phyloP scores from a whole-genome alignment of 2,329 filamentous ascomycete species.

The Myriangium duriaei region DNA sequence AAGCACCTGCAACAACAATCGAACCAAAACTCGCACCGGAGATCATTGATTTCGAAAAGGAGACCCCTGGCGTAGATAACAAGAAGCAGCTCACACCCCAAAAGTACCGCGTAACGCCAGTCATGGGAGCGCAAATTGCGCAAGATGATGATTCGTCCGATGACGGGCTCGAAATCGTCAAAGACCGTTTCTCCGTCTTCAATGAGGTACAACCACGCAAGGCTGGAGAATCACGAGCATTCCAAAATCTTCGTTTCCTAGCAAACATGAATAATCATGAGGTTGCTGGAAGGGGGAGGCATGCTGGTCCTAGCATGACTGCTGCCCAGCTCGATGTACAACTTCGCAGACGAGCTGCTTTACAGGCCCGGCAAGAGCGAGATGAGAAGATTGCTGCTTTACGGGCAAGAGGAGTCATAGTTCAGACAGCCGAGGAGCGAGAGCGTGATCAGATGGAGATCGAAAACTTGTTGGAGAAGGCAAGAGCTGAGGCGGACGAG shows the following conservation, averaged over 20 bases:
- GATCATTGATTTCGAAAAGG: too few relatives aligned
- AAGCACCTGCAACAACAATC: slow-evolving; percentile 9
- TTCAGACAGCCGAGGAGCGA: slow-evolving; percentile 78
- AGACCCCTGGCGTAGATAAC: neutral
- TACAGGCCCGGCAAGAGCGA: slow-evolving; percentile 68
- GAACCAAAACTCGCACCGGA: neutral
- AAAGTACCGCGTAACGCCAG: slow-evolving; percentile 8
- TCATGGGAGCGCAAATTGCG: neutral
- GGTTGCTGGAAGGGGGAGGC: slow-evolving; percentile 44
- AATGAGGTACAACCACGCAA: slow-evolving; percentile 25
- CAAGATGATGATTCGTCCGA: slow-evolving; percentile 25
- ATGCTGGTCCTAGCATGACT: slow-evolving; percentile 50
- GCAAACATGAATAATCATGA: slow-evolving; percentile 22
- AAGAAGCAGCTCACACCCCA: slow-evolving; percentile 1
- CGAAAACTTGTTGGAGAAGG: slow-evolving; percentile 78
- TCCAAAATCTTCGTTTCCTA: slow-evolving; percentile 23
- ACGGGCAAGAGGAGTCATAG: slow-evolving; percentile 62
- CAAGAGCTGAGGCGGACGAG: slow-evolving; percentile 65
- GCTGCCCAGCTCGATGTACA: slow-evolving; percentile 54
- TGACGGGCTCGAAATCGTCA: slow-evolving; percentile 54
- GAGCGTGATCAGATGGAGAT: slow-evolving; percentile 70
- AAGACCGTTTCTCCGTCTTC: slow-evolving; percentile 22
- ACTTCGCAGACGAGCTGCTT: slow-evolving; percentile 58
- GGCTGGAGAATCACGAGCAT: slow-evolving; percentile 19
- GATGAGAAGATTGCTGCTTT: slow-evolving; percentile 66